Conservation (phyloP, 768 basidiomycete species). For the Tephrocybe sp. region DNA sequence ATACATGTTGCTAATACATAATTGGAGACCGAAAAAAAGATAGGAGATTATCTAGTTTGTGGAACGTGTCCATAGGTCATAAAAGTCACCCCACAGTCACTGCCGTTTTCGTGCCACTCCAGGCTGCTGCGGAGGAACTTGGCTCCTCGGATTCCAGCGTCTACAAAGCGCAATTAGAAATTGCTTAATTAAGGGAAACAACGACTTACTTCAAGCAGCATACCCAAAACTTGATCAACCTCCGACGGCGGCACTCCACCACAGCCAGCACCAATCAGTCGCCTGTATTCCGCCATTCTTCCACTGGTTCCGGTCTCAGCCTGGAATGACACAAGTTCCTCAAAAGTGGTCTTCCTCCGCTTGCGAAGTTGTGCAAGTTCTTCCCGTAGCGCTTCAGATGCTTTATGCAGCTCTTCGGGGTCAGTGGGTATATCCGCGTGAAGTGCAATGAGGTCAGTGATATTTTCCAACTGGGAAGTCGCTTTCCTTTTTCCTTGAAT, state of each 20-base stretch:
- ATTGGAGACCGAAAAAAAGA: not conserved
- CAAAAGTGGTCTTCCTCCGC: conserved; percentile 72
- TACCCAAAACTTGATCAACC: conserved; percentile 82
- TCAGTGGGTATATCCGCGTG: conserved; percentile 59
- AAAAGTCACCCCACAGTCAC: conserved; percentile 8
- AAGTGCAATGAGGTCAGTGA: conserved; percentile 61
- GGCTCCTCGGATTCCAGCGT: conserved; percentile 84
- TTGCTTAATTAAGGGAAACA: no score
- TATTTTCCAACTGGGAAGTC: conserved; percentile 49
- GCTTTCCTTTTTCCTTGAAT: conserved; percentile 57
- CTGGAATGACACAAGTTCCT: conserved; percentile 76
- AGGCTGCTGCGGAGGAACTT: conserved; percentile 54
- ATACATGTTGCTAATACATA: not conserved
- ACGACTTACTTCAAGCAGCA: conserved; percentile 81
- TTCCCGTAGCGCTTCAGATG: conserved; percentile 61
- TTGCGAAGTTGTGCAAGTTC: conserved; percentile 67
- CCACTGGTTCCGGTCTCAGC: conserved; percentile 90
- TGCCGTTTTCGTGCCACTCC: conserved; percentile 40
- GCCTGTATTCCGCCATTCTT: conserved; percentile 85
- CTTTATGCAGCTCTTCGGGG: conserved; percentile 48
- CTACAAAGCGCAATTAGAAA: conserved; percentile 33
- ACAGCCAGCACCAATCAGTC: conserved; percentile 88
- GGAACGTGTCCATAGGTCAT: not conserved
- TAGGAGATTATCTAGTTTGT: not conserved
- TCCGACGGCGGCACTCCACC: conserved; percentile 85